phyloP scores from a whole-genome alignment of 495 filamentous ascomycete species.

The Penicillium silybi region DNA sequence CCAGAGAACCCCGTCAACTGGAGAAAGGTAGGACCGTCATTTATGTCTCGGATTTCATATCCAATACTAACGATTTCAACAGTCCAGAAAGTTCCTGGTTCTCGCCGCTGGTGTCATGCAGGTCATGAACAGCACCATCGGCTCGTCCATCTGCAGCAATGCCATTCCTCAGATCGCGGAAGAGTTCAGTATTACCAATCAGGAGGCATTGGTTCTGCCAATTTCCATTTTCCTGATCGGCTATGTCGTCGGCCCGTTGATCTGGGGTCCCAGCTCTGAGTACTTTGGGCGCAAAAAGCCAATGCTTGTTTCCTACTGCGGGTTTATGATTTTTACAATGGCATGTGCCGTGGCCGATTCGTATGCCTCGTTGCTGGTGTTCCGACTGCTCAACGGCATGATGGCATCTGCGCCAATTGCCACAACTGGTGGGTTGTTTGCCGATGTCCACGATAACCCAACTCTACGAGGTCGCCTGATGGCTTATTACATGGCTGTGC shows the following conservation, averaged over 20 bases:
- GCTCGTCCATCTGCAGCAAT: conserved; percentile 62
- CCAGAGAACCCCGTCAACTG: conserved; percentile 67
- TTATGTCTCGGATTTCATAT: background rate
- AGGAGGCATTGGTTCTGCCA: conserved; percentile 61
- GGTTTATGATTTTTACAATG: conserved; percentile 65
- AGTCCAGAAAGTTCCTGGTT: conserved; percentile 55
- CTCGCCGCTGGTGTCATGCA: conserved; percentile 54
- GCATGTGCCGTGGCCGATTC: conserved; percentile 63
- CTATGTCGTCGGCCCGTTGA: conserved; percentile 59
- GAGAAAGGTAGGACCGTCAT: conserved; percentile 19
- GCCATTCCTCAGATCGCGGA: conserved; percentile 53
- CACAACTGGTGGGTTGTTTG: conserved; percentile 66
- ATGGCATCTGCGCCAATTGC: conserved; percentile 64
- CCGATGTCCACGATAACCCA: conserved; percentile 62
- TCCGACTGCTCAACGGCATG: conserved; percentile 62
- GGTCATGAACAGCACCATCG: conserved; percentile 73
- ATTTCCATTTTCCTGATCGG: conserved; percentile 72
- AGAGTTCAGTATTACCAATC: conserved; percentile 55
- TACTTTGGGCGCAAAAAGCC: conserved; percentile 60
- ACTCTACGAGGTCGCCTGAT: conserved; percentile 61
- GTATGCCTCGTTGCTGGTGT: conserved; percentile 60
- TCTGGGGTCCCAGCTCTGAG: conserved; percentile 67
- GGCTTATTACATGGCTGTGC: conserved; percentile 65
- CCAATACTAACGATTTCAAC: conserved; percentile 2
- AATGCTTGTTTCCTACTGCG: conserved; percentile 54